Percentiles rank a stretch among this genome's conserved stretches.
Conservation (phyloP, 345 rosid species). For the Streptanthus diversifolius region DNA sequence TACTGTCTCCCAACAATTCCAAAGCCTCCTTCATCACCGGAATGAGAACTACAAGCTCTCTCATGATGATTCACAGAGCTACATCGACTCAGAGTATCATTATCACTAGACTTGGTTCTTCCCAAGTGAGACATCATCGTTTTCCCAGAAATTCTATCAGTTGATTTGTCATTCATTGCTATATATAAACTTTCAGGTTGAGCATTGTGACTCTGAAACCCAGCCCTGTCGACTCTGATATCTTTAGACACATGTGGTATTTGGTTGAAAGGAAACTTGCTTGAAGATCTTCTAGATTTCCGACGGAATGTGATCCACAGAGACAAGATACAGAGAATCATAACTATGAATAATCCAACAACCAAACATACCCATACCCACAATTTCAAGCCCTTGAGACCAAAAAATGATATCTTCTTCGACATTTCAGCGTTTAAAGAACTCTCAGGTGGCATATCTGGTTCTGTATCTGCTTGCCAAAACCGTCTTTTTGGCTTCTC, state of each 20-base stretch:
- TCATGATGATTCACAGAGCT: conserved; percentile 67
- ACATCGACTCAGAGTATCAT: conserved; percentile 71
- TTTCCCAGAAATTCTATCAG: conserved; percentile 31
- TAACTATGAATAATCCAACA: conserved; percentile 70
- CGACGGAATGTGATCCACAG: conserved; percentile 73
- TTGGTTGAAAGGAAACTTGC: conserved; percentile 50
- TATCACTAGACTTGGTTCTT: conserved; percentile 72
- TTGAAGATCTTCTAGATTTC: conserved; percentile 53
- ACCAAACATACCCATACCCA: conserved; percentile 86
- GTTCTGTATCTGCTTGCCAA: conserved; percentile 3
- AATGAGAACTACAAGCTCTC: conserved; percentile 66
- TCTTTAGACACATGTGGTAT: conserved; percentile 84
- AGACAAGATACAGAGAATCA: conserved; percentile 77
- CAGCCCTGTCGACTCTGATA: conserved; percentile 78
- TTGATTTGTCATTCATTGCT: conserved; percentile 50
- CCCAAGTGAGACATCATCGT: conserved; percentile 54
- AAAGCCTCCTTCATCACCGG: conserved; percentile 91
- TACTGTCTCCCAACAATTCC: conserved; percentile 53
- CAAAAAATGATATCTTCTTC: conserved; percentile 72
- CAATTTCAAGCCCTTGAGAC: conserved; percentile 81
- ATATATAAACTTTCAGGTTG: conserved; percentile 48
- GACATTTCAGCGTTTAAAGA: conserved; percentile 69
- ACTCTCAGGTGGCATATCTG: conserved; percentile 62
- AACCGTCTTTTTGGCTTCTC: conserved; percentile 13
- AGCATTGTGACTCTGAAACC: conserved; percentile 45